Percentiles rank a stretch among this genome's conserved stretches.
Evolutionary conservation across 352 stramenopile genomes (phyloP).

Genomic region (Phytophthora pistaciae): DNA sequence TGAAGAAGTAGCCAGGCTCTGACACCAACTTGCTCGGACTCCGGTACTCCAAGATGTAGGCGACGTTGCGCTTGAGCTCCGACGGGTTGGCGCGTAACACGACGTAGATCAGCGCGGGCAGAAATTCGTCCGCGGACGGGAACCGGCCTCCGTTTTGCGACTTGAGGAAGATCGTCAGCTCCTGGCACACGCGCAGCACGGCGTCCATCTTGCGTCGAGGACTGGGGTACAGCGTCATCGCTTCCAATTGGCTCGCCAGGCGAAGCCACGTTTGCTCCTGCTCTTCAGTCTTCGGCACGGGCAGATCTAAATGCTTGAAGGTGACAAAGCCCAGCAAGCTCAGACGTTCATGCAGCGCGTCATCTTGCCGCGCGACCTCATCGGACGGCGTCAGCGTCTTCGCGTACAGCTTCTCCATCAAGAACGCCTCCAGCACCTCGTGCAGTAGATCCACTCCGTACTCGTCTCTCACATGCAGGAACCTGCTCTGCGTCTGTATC

Average conservation of each 20-base stretch:
- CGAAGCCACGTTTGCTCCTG: slow-evolving; percentile 47
- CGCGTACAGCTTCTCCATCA: slow-evolving; percentile 91
- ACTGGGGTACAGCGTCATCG: slow-evolving; percentile 58
- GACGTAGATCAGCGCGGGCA: slow-evolving; percentile 93
- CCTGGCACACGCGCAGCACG: slow-evolving; percentile 77
- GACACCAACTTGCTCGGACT: slow-evolving; percentile 78
- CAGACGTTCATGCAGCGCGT: slow-evolving; percentile 69
- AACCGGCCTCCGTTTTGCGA: slow-evolving; percentile 52
- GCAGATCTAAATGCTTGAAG: slow-evolving; percentile 90
- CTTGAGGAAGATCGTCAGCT: slow-evolving; percentile 76
- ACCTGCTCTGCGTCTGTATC: slow-evolving; percentile 8
- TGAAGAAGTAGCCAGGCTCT: slow-evolving; percentile 94
- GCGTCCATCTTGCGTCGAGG: slow-evolving; percentile 90
- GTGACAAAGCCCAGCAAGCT: slow-evolving; percentile 80
- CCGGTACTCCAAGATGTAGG: slow-evolving; percentile 90
- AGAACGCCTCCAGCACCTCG: slow-evolving; percentile 87
- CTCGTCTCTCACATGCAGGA: slow-evolving; percentile 45
- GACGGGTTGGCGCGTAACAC: slow-evolving; percentile 87
- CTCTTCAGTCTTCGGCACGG: slow-evolving; percentile 43
- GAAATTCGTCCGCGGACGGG: slow-evolving; percentile 92
- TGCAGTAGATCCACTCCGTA: slow-evolving; percentile 59
- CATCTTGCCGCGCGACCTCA: slow-evolving; percentile 56
- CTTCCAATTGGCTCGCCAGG: slow-evolving; percentile 55
- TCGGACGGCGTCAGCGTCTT: slow-evolving; percentile 70
- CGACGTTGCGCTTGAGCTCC: slow-evolving; percentile 87